These are phyloP conservation scores for Viola pubescens DNA, from an alignment of 441 rosid species.

Conservation along the genomic window DNA sequence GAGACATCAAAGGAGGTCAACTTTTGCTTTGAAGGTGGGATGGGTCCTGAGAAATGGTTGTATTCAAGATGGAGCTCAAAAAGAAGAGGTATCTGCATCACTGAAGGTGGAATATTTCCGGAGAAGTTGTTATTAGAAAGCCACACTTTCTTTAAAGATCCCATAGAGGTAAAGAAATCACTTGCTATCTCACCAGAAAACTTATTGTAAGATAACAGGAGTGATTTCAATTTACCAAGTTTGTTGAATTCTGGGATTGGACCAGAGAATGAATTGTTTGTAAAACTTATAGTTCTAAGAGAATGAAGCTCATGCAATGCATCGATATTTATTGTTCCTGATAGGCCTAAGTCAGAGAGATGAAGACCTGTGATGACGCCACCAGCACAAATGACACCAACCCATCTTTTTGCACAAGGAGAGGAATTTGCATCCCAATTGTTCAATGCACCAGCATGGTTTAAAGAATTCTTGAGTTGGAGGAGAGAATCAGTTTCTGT, in stretches of 20 bases:
- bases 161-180: constrained; percentile 43
- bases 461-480: constrained; percentile 38
- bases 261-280: constrained; percentile 52
- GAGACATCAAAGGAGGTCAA: constrained; percentile 45
- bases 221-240: constrained; percentile 42
- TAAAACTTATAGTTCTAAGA: constrained; percentile 49
- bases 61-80: constrained; percentile 61
- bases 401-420: constrained; percentile 55
- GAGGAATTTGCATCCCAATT: constrained; percentile 44
- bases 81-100: constrained; percentile 36
- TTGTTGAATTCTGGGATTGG: constrained; percentile 56
- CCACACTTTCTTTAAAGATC: constrained; percentile 57
- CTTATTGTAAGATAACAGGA: constrained; percentile 41
- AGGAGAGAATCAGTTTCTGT: constrained; percentile 41
- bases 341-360: constrained; percentile 39
- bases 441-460: constrained; percentile 27
- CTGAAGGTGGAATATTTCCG: constrained; percentile 54
- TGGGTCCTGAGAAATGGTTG: constrained; percentile 53
- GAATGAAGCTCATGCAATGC: constrained; percentile 34
- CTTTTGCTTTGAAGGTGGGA: constrained; percentile 30
- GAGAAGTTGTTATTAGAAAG: constrained; percentile 44
- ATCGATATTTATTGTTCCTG: constrained; percentile 41
- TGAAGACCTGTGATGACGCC: constrained; percentile 50
- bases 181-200: constrained; percentile 55
- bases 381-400: constrained; percentile 47